phyloP scores from a whole-genome alignment of 352 stramenopile species.

The Phytophthora quininea region DNA sequence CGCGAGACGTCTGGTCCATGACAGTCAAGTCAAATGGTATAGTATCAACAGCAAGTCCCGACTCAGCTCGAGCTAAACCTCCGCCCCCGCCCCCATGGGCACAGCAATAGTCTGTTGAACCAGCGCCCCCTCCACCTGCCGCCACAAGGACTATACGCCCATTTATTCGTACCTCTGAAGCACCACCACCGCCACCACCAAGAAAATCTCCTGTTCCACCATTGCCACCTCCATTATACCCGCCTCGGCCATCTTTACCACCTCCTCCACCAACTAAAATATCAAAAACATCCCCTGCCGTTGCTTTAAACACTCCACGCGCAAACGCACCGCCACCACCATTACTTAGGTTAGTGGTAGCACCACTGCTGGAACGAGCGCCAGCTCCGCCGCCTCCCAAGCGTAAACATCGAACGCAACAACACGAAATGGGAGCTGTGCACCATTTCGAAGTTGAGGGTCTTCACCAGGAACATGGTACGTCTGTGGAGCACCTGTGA shows the following conservation, averaged over 20 bases:
- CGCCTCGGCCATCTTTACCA: conserved; percentile 41
- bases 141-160: conserved; percentile 62
- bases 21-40: conserved; percentile 51
- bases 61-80: conserved; percentile 44
- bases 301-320: conserved; percentile 55
- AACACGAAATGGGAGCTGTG: conserved; percentile 35
- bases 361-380: conserved; percentile 24
- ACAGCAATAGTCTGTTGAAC: conserved; percentile 80
- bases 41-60: conserved; percentile 44
- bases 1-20: conserved; percentile 28
- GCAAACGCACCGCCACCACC: conserved; percentile 81
- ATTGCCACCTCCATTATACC: conserved; percentile 72
- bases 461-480: conserved; percentile 38
- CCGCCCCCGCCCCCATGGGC: conserved; percentile 71
- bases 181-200: conserved; percentile 71
- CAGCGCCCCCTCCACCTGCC: conserved; percentile 72
- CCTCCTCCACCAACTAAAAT: conserved; percentile 72
- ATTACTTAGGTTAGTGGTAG: conserved; percentile 32
- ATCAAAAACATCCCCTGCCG: conserved; percentile 47
- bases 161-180: conserved; percentile 55
- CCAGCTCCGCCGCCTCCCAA: conserved; percentile 79
- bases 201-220: conserved; percentile 58
- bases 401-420: conserved; percentile 72
- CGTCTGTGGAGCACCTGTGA: conserved; percentile 31
- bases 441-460: conserved; percentile 7